A percentile compares a stretch with the other conserved stretches of the same genome.
These are phyloP conservation scores for Cornus controversa DNA, from an alignment of 148 eudicot species.

Conservation along the genomic window DNA sequence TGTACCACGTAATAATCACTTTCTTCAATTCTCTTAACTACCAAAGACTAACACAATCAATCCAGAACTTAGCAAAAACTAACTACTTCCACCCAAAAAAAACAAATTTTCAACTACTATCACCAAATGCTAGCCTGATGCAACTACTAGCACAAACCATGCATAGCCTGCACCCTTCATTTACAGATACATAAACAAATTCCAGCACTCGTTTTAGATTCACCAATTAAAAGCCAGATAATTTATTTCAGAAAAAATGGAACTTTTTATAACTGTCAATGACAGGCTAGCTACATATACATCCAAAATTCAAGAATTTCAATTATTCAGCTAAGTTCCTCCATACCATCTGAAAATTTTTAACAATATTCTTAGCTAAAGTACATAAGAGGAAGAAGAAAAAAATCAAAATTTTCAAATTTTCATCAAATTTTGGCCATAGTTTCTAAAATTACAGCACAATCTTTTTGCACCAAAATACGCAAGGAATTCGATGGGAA, in stretches of 20 bases:
- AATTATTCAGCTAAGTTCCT: neutral
- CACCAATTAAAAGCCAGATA: neutral
- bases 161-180: neutral
- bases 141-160: neutral
- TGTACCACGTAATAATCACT: no score
- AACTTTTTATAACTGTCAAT: neutral
- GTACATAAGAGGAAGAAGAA: no score
- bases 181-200: neutral
- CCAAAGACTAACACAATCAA: neutral
- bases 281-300: neutral
- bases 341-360: neutral
- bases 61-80: neutral
- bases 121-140: neutral
- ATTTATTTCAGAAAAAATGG: no score
- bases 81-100: neutral
- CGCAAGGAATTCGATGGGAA: neutral
- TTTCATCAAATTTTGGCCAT: neutral
- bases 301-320: neutral
- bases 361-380: neutral
- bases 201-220: neutral
- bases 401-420: neutral
- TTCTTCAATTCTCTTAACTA: neutral
- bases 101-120: neutral
- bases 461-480: neutral
- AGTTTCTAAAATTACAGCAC: neutral